Evolutionary conservation across 352 stramenopile genomes (phyloP).

Genomic region (Thalassiosira sp.): DNA sequence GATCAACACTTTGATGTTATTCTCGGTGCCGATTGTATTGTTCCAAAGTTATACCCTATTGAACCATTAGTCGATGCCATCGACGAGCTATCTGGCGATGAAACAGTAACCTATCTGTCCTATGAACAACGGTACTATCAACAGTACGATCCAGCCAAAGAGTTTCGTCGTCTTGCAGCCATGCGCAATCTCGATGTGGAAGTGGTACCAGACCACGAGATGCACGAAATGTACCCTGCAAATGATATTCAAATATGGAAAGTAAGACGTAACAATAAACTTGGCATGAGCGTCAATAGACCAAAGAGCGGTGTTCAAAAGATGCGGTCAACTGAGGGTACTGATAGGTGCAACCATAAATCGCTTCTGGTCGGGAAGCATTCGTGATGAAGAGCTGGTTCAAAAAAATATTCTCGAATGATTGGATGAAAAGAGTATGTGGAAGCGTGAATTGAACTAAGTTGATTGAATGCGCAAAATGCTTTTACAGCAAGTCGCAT

Average conservation of each 20-base stretch:
- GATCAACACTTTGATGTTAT: slow-evolving; percentile 83
- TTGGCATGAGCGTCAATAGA: neutral
- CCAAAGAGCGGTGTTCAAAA: neutral
- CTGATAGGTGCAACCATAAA: slow-evolving; percentile 5
- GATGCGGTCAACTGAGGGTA: neutral
- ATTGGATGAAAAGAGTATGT: no score
- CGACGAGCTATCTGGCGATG: slow-evolving; percentile 68
- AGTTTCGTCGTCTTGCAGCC: slow-evolving; percentile 56
- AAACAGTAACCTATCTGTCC: slow-evolving; percentile 50
- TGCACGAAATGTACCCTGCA: slow-evolving; percentile 62
- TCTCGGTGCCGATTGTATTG: slow-evolving; percentile 92
- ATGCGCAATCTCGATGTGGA: slow-evolving; percentile 39
- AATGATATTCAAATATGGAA: slow-evolving; percentile 76
- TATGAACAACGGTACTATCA: slow-evolving; percentile 72
- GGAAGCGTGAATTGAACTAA: no score
- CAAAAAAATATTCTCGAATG: no score
- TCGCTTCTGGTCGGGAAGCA: neutral
- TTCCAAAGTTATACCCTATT: slow-evolving; percentile 95
- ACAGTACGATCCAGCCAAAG: slow-evolving; percentile 61
- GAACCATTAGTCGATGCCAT: slow-evolving; percentile 91
- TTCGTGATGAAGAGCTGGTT: neutral
- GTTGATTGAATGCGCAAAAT: no score
- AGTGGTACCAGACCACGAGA: slow-evolving; percentile 35
- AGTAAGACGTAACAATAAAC: slow-evolving; percentile 33
- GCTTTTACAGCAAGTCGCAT: no score